Percentiles rank a stretch among this genome's conserved stretches.
phyloP scores from a whole-genome alignment of 2,329 filamentous ascomycete genomes.

The Cucurbitaria berberidis region DNA sequence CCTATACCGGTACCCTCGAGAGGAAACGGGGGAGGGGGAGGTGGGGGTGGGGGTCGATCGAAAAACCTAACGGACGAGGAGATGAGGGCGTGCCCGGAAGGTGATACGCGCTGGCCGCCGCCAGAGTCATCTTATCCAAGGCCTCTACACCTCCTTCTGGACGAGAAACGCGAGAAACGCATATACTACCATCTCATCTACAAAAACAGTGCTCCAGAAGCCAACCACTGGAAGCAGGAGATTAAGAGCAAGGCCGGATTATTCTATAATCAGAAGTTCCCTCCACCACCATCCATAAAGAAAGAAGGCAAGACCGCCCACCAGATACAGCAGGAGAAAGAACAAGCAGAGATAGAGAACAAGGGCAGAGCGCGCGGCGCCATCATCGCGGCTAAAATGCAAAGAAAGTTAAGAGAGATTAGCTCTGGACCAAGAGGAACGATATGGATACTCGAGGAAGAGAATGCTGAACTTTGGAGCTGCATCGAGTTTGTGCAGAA shows the following conservation, averaged over 20 bases:
- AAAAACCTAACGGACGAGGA: not conserved
- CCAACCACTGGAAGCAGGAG: slow-evolving; percentile 3
- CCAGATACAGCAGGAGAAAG: not conserved
- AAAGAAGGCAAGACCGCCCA: not conserved
- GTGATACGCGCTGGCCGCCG: slow-evolving; percentile 7
- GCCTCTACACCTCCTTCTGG: slow-evolving; percentile 1
- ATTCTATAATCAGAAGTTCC: not conserved
- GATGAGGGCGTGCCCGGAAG: not conserved
- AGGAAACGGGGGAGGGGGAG: not conserved
- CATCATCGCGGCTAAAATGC: not conserved
- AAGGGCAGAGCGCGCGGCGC: not conserved
- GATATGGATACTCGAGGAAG: slow-evolving; percentile 7
- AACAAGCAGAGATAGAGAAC: not conserved
- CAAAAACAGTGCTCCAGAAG: slow-evolving; percentile 3
- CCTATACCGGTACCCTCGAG: not conserved
- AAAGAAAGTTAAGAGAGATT: slow-evolving; percentile 2
- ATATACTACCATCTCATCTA: slow-evolving; percentile 10
- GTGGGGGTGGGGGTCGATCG: not conserved
- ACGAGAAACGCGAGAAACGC: not conserved
- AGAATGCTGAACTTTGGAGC: not conserved
- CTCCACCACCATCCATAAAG: not conserved
- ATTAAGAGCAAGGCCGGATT: not conserved
- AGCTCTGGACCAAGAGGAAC: slow-evolving; percentile 4
- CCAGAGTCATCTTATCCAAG: not conserved
- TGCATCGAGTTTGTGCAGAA: slow-evolving; percentile 8